Conservation (phyloP, 768 basidiomycete genomes). For the Rhizopogon rudus region DNA sequence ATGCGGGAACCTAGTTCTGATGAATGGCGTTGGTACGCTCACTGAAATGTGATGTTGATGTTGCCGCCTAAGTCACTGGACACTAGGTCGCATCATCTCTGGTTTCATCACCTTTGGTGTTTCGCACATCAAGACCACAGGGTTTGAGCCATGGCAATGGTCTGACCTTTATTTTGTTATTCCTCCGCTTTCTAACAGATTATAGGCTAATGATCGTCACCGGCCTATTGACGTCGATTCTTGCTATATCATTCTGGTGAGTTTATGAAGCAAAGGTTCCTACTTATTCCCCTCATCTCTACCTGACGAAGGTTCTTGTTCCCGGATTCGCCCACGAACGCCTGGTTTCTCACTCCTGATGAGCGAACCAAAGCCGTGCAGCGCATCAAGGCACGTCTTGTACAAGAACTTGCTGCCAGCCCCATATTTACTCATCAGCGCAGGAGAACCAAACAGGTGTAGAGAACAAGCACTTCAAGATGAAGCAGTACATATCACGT, state of each 20-base stretch:
- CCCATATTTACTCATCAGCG: neutral
- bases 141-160: constrained; percentile 69
- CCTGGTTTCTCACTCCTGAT: too few species aligned
- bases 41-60: neutral
- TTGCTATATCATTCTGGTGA: constrained; percentile 47
- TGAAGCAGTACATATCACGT: constrained; percentile 49
- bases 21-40: constrained; percentile 57
- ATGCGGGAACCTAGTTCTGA: constrained; percentile 40
- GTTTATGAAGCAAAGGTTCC: constrained; percentile 5
- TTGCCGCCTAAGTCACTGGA: neutral
- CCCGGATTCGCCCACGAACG: too few species aligned
- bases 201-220: constrained; percentile 61
- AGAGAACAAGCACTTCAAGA: constrained; percentile 64
- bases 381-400: too few species aligned
- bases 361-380: too few species aligned
- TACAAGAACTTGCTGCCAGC: too few species aligned
- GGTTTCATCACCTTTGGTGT: constrained; percentile 59
- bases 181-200: constrained; percentile 4
- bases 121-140: constrained; percentile 47
- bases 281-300: neutral
- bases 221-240: constrained; percentile 46
- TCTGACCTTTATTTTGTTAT: constrained; percentile 11
- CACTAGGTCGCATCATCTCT: constrained; percentile 52
- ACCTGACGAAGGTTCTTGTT: too few species aligned
- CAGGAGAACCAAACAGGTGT: constrained; percentile 35